Percentiles rank a stretch among this genome's conserved stretches.
phyloP scores from a whole-genome alignment of 176 grass and related monocot species.

The Aegilops bicornis region DNA sequence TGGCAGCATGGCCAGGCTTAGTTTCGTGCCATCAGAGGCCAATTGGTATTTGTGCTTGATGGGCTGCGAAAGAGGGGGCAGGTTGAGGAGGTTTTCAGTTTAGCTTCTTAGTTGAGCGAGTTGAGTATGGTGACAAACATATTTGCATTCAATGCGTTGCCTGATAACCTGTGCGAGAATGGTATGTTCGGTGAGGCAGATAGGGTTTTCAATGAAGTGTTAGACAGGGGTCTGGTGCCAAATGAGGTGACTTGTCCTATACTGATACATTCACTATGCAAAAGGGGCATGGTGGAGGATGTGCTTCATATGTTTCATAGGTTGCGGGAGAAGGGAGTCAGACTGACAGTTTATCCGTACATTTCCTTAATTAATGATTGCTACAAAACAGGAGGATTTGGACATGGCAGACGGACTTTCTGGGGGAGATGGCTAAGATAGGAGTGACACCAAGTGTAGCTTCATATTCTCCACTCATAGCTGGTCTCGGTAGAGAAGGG shows the following conservation, averaged over 20 bases:
- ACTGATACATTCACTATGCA: constrained; percentile 55
- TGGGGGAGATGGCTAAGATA: not conserved
- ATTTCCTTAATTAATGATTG: constrained; percentile 79
- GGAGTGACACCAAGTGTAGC: not conserved
- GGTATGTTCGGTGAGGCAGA: constrained; percentile 54
- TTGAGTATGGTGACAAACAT: not conserved
- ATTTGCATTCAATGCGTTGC: not conserved
- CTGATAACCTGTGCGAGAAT: not conserved
- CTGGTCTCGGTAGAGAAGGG: constrained; percentile 4
- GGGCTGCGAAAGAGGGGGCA: not conserved
- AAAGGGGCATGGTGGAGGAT: constrained; percentile 51
- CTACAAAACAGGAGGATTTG: constrained; percentile 44
- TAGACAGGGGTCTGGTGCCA: constrained; percentile 38
- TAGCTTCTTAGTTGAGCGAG: constrained; percentile 25
- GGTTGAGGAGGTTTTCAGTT: constrained; percentile 53
- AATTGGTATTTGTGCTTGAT: constrained; percentile 31
- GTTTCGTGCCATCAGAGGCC: constrained; percentile 55
- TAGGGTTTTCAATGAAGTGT: constrained; percentile 50
- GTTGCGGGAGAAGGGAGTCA: constrained; percentile 46
- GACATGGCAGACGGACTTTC: not conserved
- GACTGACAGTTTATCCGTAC: constrained; percentile 54
- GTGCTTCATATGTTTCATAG: constrained; percentile 49
- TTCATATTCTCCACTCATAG: constrained; percentile 15
- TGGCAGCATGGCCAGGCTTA: constrained; percentile 47
- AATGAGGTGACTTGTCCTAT: constrained; percentile 64